phyloP scores from a whole-genome alignment of 441 rosid species.

The Adansonia madagascariensis region DNA sequence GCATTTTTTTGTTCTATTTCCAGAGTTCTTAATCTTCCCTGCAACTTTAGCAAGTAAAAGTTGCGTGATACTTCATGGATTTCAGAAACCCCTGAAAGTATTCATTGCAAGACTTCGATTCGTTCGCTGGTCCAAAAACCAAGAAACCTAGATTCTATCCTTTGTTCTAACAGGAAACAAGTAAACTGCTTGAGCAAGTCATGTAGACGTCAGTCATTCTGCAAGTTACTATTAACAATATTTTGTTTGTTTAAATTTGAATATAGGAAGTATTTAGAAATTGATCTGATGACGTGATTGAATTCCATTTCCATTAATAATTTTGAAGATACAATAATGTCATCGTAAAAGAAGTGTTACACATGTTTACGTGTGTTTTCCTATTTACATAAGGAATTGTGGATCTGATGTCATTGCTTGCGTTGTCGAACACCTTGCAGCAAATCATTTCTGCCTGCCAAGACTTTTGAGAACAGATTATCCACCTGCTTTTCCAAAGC shows the following conservation, averaged over 20 bases:
- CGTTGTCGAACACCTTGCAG: conserved; percentile 41
- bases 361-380: background rate
- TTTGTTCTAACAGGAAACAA: background rate
- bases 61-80: background rate
- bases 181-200: background rate
- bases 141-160: background rate
- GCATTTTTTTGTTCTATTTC: background rate
- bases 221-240: no score
- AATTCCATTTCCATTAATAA: conserved; percentile 11
- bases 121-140: background rate
- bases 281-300: no score
- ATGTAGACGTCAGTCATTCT: background rate
- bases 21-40: background rate
- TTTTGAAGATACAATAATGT: background rate
- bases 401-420: conserved; percentile 27
- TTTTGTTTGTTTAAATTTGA: background rate
- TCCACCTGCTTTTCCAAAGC: conserved; percentile 46
- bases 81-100: background rate
- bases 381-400: background rate
- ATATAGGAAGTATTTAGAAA: background rate
- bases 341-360: background rate
- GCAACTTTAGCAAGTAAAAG: background rate
- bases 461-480: conserved; percentile 47
- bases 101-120: background rate
- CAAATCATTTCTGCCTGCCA: conserved; percentile 56